Evolutionary conservation across 345 rosid species (phyloP).

Genomic region (Melastoma malabathricum): DNA sequence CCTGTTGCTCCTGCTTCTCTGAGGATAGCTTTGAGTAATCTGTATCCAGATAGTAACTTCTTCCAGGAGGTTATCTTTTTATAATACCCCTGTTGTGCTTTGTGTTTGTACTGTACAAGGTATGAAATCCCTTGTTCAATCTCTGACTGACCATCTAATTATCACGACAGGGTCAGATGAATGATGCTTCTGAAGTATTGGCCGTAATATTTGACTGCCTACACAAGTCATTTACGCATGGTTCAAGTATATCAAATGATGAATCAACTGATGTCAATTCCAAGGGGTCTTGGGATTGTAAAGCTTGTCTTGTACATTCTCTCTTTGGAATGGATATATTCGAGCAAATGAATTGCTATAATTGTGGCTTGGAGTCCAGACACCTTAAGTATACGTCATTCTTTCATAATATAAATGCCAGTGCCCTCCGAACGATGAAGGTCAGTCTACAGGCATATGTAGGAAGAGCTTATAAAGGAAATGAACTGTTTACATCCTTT

Average conservation of each 20-base stretch:
- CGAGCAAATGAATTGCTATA: conserved; percentile 69
- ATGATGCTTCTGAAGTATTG: conserved; percentile 96
- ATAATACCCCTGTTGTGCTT: background rate
- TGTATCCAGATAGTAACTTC: conserved; percentile 81
- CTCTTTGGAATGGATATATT: conserved; percentile 84
- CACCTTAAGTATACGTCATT: conserved; percentile 83
- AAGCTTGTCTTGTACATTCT: conserved; percentile 67
- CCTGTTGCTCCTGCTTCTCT: conserved; percentile 81
- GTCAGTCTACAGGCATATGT: conserved; percentile 19
- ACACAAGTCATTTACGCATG: conserved; percentile 63
- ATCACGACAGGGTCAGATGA: conserved; percentile 76
- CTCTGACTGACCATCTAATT: conserved; percentile 5
- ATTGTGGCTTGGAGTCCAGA: conserved; percentile 75
- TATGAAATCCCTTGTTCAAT: background rate
- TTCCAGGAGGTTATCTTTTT: conserved; percentile 68
- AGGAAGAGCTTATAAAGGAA: too few relatives aligned
- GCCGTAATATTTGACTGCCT: conserved; percentile 81
- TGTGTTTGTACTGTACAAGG: background rate
- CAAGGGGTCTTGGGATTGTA: conserved; percentile 72
- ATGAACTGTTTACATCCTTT: conserved; percentile 1
- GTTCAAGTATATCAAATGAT: conserved; percentile 42
- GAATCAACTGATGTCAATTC: conserved; percentile 49
- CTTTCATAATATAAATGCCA: conserved; percentile 89
- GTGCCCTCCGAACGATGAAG: conserved; percentile 79
- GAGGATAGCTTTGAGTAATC: conserved; percentile 77